These are phyloP conservation scores for Achaetomium macrosporum DNA, from an alignment of 2,329 filamentous ascomycete species.

Conservation along the genomic window DNA sequence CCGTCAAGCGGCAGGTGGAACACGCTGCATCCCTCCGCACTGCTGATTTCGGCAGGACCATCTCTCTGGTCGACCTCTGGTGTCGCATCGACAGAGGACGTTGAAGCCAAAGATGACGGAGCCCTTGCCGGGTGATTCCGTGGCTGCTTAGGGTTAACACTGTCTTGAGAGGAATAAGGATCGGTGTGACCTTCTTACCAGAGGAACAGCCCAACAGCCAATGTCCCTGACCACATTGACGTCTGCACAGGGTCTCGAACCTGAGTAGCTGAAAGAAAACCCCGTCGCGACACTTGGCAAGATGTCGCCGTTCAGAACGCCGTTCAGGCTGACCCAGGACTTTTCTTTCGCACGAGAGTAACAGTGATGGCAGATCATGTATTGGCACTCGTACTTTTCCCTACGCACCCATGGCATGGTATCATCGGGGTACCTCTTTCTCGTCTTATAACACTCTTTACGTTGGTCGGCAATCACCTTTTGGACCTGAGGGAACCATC, in stretches of 20 bases:
- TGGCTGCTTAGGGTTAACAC: slow-evolving; percentile 16
- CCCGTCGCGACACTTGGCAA: slow-evolving; percentile 44
- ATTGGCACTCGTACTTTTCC: slow-evolving; percentile 41
- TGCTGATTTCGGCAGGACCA: too few relatives aligned
- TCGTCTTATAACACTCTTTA: not conserved
- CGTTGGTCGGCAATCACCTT: slow-evolving; percentile 28
- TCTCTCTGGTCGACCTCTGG: not conserved
- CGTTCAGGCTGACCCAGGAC: slow-evolving; percentile 45
- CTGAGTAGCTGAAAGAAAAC: slow-evolving; percentile 45
- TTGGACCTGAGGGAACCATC: slow-evolving; percentile 27
- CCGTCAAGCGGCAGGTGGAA: too few relatives aligned
- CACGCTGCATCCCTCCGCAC: too few relatives aligned
- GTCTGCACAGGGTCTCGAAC: slow-evolving; percentile 40
- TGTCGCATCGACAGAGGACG: not conserved
- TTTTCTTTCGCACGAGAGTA: slow-evolving; percentile 40
- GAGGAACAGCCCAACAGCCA: slow-evolving; percentile 34
- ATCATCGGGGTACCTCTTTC: slow-evolving; percentile 1
- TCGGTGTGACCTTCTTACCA: slow-evolving; percentile 27
- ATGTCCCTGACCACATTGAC: slow-evolving; percentile 35
- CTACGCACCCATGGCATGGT: slow-evolving; percentile 22
- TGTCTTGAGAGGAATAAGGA: not conserved
- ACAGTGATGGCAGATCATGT: slow-evolving; percentile 46
- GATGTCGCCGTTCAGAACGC: slow-evolving; percentile 44
- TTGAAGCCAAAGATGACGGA: not conserved
- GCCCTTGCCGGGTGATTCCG: slow-evolving; percentile 5